Percentiles rank a stretch among this genome's conserved stretches.
These are phyloP conservation scores for Populus ilicifolia DNA, from an alignment of 345 rosid genomes.

Conservation along the genomic window DNA sequence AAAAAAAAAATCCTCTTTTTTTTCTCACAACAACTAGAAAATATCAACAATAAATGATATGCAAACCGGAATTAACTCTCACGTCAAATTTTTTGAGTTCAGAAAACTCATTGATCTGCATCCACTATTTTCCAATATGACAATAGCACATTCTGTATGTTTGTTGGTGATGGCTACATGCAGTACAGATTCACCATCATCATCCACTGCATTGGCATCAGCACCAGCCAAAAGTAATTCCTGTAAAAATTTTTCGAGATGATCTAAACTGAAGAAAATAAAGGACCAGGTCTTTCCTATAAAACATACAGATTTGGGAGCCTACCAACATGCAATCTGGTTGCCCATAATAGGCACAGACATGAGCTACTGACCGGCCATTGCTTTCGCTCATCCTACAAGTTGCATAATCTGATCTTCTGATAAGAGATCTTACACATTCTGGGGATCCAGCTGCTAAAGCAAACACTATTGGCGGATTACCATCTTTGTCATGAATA, in stretches of 20 bases:
- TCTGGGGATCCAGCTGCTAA: constrained; percentile 96
- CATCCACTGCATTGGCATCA: constrained; percentile 96
- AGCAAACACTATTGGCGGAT: constrained; percentile 98
- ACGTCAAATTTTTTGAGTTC: constrained; percentile 82
- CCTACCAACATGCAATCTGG: constrained; percentile 98
- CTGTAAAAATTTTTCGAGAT: constrained; percentile 37
- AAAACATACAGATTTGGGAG: constrained; percentile 16
- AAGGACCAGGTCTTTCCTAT: neutral
- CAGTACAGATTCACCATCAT: constrained; percentile 95
- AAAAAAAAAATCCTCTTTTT: too few relatives aligned
- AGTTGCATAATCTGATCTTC: constrained; percentile 74
- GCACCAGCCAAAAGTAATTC: constrained; percentile 94
- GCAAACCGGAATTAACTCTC: constrained; percentile 25
- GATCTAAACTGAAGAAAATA: constrained; percentile 10
- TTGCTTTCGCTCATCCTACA: constrained; percentile 83
- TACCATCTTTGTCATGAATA: constrained; percentile 89
- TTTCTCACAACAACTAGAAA: neutral
- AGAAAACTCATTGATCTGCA: constrained; percentile 74
- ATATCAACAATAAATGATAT: neutral
- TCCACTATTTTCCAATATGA: constrained; percentile 86
- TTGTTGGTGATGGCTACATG: constrained; percentile 86
- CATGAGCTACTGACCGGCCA: constrained; percentile 96
- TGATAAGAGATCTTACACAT: constrained; percentile 85
- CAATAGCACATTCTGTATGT: constrained; percentile 89
- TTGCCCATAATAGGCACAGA: constrained; percentile 97